Evolutionary conservation across 169 alveolate genomes (phyloP).

Genomic region (Plasmodium knowlesi): DNA sequence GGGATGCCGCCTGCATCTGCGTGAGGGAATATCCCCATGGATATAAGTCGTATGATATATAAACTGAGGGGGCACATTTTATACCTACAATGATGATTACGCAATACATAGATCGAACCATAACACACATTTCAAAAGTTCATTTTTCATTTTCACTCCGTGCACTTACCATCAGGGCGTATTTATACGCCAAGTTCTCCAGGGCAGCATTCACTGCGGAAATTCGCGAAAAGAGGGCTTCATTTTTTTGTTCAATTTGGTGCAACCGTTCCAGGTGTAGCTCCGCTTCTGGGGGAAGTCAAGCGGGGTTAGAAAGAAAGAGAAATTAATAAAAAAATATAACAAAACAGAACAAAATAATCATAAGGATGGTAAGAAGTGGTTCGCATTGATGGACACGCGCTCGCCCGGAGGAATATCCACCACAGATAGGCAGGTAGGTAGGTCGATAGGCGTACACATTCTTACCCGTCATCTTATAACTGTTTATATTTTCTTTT

Average conservation of each 20-base stretch:
- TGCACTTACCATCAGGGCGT: slow-evolving; percentile 34
- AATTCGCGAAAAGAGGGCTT: slow-evolving; percentile 13
- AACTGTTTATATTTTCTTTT: slow-evolving; percentile 42
- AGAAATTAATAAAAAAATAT: neutral
- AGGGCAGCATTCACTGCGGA: slow-evolving; percentile 21
- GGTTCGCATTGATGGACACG: neutral
- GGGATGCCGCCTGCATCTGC: slow-evolving; percentile 14
- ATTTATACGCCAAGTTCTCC: slow-evolving; percentile 30
- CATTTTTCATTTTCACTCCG: neutral
- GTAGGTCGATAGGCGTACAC: neutral
- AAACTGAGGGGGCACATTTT: neutral
- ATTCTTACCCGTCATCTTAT: slow-evolving; percentile 33
- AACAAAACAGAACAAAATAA: neutral
- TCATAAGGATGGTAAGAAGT: neutral
- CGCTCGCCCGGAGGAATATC: neutral
- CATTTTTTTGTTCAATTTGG: slow-evolving; percentile 33
- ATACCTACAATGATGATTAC: neutral
- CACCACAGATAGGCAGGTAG: neutral
- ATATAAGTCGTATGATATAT: neutral
- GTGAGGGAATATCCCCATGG: neutral
- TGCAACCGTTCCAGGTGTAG: slow-evolving; percentile 8
- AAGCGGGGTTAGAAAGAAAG: neutral
- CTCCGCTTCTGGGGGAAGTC: slow-evolving; percentile 29
- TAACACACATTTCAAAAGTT: neutral
- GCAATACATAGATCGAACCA: neutral